Conservation (phyloP, 352 stramenopile genomes). For the Phytophthora brassicae region DNA sequence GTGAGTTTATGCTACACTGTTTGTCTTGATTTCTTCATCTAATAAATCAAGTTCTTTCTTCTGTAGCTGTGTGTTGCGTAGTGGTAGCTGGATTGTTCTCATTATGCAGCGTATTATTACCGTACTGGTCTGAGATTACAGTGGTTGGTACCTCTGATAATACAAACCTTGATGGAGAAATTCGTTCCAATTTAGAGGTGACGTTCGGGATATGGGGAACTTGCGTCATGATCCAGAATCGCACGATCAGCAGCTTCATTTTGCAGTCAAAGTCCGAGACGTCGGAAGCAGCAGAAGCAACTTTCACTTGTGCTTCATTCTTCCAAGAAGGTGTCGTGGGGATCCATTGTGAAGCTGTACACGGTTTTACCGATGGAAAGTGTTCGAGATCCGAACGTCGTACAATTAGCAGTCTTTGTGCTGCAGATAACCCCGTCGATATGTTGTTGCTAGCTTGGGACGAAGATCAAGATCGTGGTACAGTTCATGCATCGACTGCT, state of each 20-base stretch:
- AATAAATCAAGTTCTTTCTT: too few species aligned
- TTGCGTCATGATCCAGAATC: conserved; percentile 49
- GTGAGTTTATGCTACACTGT: conserved; percentile 19
- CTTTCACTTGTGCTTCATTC: conserved; percentile 44
- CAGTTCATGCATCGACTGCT: conserved; percentile 10
- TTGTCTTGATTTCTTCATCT: background rate
- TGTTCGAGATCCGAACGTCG: conserved; percentile 29
- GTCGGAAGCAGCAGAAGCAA: conserved; percentile 21
- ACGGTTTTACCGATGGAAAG: conserved; percentile 24
- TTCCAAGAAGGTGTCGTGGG: conserved; percentile 33
- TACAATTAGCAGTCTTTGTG: conserved; percentile 34
- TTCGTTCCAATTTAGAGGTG: conserved; percentile 41
- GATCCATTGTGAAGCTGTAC: conserved; percentile 33
- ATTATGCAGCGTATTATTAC: conserved; percentile 43
- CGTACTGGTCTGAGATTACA: conserved; percentile 55
- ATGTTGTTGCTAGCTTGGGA: conserved; percentile 40
- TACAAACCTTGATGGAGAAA: conserved; percentile 1
- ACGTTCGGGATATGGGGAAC: conserved; percentile 57
- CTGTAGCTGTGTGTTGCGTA: conserved; percentile 40
- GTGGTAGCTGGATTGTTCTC: conserved; percentile 37
- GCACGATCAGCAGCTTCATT: conserved; percentile 19
- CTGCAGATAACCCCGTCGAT: conserved; percentile 24
- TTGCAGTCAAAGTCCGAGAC: conserved; percentile 7
- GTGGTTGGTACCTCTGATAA: conserved; percentile 12
- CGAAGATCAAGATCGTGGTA: conserved; percentile 30